Evolutionary conservation across 2,329 filamentous ascomycete genomes (phyloP).

Genomic region (Aureobasidium lini): DNA sequence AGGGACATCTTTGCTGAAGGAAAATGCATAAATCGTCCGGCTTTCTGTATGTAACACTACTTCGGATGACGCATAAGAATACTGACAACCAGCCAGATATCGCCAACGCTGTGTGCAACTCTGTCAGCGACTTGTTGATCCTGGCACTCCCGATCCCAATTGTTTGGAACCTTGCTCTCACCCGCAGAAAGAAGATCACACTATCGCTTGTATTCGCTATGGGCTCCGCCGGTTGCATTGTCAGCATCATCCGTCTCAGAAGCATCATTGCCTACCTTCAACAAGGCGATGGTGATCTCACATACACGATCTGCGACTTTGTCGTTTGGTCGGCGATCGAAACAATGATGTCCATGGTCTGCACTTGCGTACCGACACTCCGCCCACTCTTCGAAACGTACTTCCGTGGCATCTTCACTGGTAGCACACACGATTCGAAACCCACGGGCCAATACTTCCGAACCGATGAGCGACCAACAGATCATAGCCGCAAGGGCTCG

Average conservation of each 20-base stretch:
- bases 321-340: slow-evolving; percentile 8
- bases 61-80: not conserved
- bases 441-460: not conserved
- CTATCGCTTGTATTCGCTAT: slow-evolving; percentile 6
- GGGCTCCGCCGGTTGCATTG: slow-evolving; percentile 10
- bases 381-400: not conserved
- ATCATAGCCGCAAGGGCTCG: not conserved
- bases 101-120: slow-evolving; percentile 10
- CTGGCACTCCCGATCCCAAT: slow-evolving; percentile 12
- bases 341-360: slow-evolving; percentile 5
- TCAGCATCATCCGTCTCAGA: slow-evolving; percentile 14
- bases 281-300: slow-evolving; percentile 5
- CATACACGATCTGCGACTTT: not conserved
- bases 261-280: slow-evolving; percentile 11
- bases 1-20: slow-evolving; percentile 10
- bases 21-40: slow-evolving; percentile 11
- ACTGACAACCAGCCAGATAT: slow-evolving; percentile 2
- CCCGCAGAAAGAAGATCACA: slow-evolving; percentile 9
- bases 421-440: not conserved
- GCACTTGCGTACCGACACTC: slow-evolving; percentile 5
- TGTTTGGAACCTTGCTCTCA: slow-evolving; percentile 1
- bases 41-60: not conserved
- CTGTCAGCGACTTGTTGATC: slow-evolving; percentile 11
- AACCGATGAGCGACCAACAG: not conserved
- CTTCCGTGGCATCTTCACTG: not conserved